These are phyloP conservation scores for Linderniella brevidens DNA, from an alignment of 257 asterid genomes.

Conservation along the genomic window DNA sequence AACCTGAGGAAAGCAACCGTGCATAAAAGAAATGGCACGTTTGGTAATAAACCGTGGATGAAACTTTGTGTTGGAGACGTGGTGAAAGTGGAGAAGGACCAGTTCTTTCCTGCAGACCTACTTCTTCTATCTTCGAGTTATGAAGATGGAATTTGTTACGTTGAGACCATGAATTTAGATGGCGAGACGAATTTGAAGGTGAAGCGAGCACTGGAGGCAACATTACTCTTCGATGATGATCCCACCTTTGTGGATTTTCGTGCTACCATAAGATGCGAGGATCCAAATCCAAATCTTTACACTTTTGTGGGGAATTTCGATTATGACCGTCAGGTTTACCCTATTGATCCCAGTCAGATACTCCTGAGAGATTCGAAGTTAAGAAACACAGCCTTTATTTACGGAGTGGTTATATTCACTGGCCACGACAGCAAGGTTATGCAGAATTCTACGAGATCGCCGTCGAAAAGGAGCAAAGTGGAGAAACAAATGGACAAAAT, in stretches of 20 bases:
- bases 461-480: slow-evolving; percentile 82
- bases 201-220: slow-evolving; percentile 67
- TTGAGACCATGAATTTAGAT: slow-evolving; percentile 94
- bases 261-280: slow-evolving; percentile 76
- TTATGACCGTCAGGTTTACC: slow-evolving; percentile 57
- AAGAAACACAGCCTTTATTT: slow-evolving; percentile 64
- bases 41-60: slow-evolving; percentile 76
- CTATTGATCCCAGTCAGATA: slow-evolving; percentile 88
- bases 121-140: slow-evolving; percentile 87
- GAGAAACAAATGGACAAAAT: slow-evolving; percentile 94
- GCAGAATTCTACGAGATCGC: slow-evolving; percentile 89
- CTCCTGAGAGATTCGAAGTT: slow-evolving; percentile 97
- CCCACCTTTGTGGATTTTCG: slow-evolving; percentile 50
- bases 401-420: slow-evolving; percentile 85
- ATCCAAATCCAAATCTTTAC: slow-evolving; percentile 90
- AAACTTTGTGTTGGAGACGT: slow-evolving; percentile 83
- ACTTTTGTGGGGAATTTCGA: slow-evolving; percentile 85
- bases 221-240: slow-evolving; percentile 56
- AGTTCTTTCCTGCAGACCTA: slow-evolving; percentile 88
- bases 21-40: slow-evolving; percentile 50
- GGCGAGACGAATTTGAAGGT: slow-evolving; percentile 99
- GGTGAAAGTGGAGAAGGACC: slow-evolving; percentile 82
- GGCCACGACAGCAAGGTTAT: slow-evolving; percentile 94
- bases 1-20: slow-evolving; percentile 66
- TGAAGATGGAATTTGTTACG: slow-evolving; percentile 94